Base-by-base conservation (phyloP, 306 rosid genomes). In the Oxytropis ochrocephala region DNA sequence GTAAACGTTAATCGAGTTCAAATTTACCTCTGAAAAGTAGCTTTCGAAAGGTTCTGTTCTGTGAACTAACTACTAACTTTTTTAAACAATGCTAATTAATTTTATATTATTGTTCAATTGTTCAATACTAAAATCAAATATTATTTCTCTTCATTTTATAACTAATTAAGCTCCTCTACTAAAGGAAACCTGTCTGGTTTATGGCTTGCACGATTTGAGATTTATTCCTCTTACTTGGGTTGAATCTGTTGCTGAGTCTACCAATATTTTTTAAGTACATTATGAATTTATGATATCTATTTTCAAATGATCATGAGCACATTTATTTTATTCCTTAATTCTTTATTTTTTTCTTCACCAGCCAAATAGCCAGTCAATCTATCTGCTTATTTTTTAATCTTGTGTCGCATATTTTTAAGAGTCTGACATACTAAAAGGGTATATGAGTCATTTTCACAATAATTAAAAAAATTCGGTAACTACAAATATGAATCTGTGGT, bases 201-300 rank as follows among this genome's bases (percentile, higher is more conserved):
- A 63, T 77, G 77, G 77, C 46, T 63, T 44, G 77, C 81, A 77
- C 68, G 77, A 70, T 49, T 8, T 33, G 72, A 35, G 61, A 33
- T 46, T 43, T 67, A 70, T 77, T 70, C 81, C 81, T 54, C 59
- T 70, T 62, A 24, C 46, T 77, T 43, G 67, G 81, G 53, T 76
- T 61, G 72, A 77, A 70, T 77, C 68, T 70, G 50, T 14, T 77
- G 80, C 70, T 8, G 10, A 53, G 76, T 77, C 72, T 42, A 27
- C 7, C 65, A 63, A 63, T n/a, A 21, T 21, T 21, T 21, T 21
- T 21, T 21, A 64, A 64, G 12, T 42, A 41, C 33, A 41, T 2
- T 16, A 18, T 21, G 70, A 48, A n/a, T n/a, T n/a, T 67, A 67
- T 51, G 47, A 19, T 21, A 21, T 21, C 1, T 21, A 21, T 19